A percentile compares a stretch with the other conserved stretches of the same genome.
Evolutionary conservation across 768 basidiomycete genomes (phyloP).

Genomic region (Pulveroboletus sp.): DNA sequence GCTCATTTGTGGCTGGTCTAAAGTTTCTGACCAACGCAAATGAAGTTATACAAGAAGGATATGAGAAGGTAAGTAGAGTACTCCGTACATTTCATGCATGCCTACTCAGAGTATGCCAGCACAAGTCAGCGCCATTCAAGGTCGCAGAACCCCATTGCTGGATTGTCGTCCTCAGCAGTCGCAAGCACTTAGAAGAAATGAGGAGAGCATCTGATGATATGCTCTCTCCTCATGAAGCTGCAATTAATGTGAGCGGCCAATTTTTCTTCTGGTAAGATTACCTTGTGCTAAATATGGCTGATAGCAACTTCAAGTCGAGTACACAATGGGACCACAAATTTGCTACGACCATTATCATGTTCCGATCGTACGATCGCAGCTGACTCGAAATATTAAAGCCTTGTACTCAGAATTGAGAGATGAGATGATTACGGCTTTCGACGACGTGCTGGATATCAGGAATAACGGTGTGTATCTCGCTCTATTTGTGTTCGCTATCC

Average conservation of each 20-base stretch:
- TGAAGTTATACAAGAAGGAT: conserved; percentile 30
- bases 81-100: not conserved
- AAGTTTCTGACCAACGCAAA: conserved; percentile 12
- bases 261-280: too few species aligned
- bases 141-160: conserved; percentile 29
- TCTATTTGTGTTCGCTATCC: not conserved
- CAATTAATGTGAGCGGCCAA: conserved; percentile 27
- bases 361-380: not conserved
- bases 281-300: not conserved
- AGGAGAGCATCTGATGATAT: conserved; percentile 35
- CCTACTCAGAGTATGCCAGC: conserved; percentile 10
- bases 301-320: conserved; percentile 35
- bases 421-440: conserved; percentile 41
- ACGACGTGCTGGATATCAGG: conserved; percentile 29
- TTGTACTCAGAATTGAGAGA: conserved; percentile 39
- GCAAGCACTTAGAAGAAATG: conserved; percentile 36
- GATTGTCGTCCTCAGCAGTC: conserved; percentile 35
- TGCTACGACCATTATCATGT: conserved; percentile 24
- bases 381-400: conserved; percentile 36
- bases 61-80: conserved; percentile 19
- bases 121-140: conserved; percentile 30
- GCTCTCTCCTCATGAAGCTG: conserved; percentile 32
- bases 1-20: conserved; percentile 24
- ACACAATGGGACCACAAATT: conserved; percentile 36
- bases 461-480: conserved; percentile 7